Percentiles rank a stretch among this genome's conserved stretches.
phyloP scores from a whole-genome alignment of 805 yeast genomes.

The Clavispora carvajalis region DNA sequence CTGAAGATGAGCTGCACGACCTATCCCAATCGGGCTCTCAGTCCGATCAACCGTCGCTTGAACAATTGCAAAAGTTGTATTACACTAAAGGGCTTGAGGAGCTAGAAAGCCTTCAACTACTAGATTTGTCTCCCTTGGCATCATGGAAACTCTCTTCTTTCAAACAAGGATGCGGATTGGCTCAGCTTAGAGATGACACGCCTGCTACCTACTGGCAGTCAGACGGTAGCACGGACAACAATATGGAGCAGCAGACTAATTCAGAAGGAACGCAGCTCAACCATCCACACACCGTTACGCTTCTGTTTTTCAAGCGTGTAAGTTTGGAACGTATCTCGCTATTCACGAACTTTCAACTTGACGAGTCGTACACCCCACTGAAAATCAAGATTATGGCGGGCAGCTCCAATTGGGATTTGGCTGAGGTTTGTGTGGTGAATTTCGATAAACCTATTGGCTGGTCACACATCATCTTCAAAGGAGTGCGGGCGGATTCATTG shows the following conservation, averaged over 20 bases:
- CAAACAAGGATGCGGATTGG: slow-evolving; percentile 68
- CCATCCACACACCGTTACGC: slow-evolving; percentile 77
- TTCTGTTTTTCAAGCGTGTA: slow-evolving; percentile 76
- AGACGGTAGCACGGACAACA: slow-evolving; percentile 57
- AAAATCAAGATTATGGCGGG: slow-evolving; percentile 64
- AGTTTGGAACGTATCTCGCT: slow-evolving; percentile 62
- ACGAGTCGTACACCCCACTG: slow-evolving; percentile 92
- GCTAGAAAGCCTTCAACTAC: slow-evolving; percentile 52
- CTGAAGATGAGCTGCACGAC: slow-evolving; percentile 9
- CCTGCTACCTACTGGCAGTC: slow-evolving; percentile 87
- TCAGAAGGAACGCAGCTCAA: slow-evolving; percentile 31
- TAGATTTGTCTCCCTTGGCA: slow-evolving; percentile 77
- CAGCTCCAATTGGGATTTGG: slow-evolving; percentile 67
- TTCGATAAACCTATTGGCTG: slow-evolving; percentile 72
- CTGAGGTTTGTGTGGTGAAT: slow-evolving; percentile 56
- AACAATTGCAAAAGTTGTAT: slow-evolving; percentile 36
- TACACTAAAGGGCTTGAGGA: slow-evolving; percentile 46
- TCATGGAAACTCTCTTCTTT: slow-evolving; percentile 77
- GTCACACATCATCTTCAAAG: slow-evolving; percentile 60
- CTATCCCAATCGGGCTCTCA: slow-evolving; percentile 2
- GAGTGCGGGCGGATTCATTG: slow-evolving; percentile 48
- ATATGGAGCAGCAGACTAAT: slow-evolving; percentile 17
- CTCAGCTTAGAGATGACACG: slow-evolving; percentile 67
- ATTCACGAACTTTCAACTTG: slow-evolving; percentile 64
- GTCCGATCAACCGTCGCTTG: slow-evolving; percentile 32